Base-by-base conservation (phyloP, 805 yeast species). In the Sugiyamaella qingdaonensis region DNA sequence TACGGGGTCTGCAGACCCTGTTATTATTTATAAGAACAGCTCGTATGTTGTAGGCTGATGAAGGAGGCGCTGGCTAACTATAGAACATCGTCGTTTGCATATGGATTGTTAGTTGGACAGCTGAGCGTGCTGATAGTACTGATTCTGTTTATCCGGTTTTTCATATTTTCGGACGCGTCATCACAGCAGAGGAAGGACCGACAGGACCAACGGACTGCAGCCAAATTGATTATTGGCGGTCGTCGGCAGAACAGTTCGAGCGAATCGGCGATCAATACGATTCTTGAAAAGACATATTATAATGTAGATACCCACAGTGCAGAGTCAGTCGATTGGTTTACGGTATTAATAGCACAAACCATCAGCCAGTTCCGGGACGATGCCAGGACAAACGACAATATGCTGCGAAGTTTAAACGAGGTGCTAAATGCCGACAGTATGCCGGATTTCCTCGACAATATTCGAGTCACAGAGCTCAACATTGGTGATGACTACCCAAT, bases 281-380 rank as follows among this genome's bases (percentile, higher is more conserved):
- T 94, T 18, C 72, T 94, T 37, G 97, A 92, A 58, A 91, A 90
- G 62, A 90, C 97, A 0, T 89, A 89, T 65, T 94, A 94, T 68
- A 87, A 94, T 64, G 97, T 94, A 1, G 82, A 84, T 45, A 83
- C 82, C 24, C 99, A 94, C 67, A 76, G 83, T 14, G 80, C 97
- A 0, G 99, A 94, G 71, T 86, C 97, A 0, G 72, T 94, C 55
- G 99, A 94, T 67, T 94, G 99, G 99, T 89, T 94, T 68, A 94
- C 92, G 59, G 97, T 94, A 1, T 74, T 94, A 35, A 78, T 94
- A 16, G 99, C 97, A 0, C 97, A 94, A 67, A 84, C 90, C 7
- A 82, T 94, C 24, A 81, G 88, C 32, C 96, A 91, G 58, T 78
- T 90, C 56, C 78, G 99, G 53, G 78, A 84, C n/a, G 98, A 94